Percentiles rank a stretch among this genome's conserved stretches.
These are phyloP conservation scores for Polyplosphaeria fusca DNA, from an alignment of 495 filamentous ascomycete species.

Conservation along the genomic window DNA sequence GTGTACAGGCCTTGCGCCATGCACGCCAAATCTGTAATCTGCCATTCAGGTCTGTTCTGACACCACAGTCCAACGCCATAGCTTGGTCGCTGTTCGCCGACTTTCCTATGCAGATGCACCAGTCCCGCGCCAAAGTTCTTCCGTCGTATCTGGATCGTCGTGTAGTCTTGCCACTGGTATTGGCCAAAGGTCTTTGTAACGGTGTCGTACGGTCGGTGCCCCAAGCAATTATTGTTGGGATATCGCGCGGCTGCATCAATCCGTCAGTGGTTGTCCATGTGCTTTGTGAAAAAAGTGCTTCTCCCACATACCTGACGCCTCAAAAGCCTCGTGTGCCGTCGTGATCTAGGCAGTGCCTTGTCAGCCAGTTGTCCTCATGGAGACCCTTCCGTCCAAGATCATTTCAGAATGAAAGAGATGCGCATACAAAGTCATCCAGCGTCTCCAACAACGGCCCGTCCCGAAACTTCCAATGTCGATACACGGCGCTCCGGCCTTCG, in stretches of 20 bases:
- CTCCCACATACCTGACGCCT: conserved; percentile 53
- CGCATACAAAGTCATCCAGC: conserved; percentile 65
- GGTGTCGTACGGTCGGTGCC: conserved; percentile 76
- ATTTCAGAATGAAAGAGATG: background rate
- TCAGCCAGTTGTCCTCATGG: background rate
- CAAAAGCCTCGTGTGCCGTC: conserved; percentile 80
- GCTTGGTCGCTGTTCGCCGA: conserved; percentile 57
- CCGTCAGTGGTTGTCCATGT: conserved; percentile 1
- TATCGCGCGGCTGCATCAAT: conserved; percentile 12
- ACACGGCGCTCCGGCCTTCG: conserved; percentile 70
- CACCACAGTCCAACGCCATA: conserved; percentile 92
- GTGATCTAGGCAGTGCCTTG: conserved; percentile 42
- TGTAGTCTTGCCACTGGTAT: conserved; percentile 83
- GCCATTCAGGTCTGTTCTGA: conserved; percentile 96
- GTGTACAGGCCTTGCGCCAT: conserved; percentile 85
- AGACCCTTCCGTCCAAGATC: background rate
- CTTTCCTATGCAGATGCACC: conserved; percentile 72
- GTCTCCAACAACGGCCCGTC: conserved; percentile 66
- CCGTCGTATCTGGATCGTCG: conserved; percentile 72
- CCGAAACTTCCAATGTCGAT: conserved; percentile 75
- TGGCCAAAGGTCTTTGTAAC: conserved; percentile 69
- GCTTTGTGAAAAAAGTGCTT: background rate
- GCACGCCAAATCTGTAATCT: conserved; percentile 92
- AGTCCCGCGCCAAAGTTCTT: conserved; percentile 84
- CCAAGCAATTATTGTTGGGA: conserved; percentile 66